phyloP scores from a whole-genome alignment of 306 rosid species.

The Purshia tridentata region DNA sequence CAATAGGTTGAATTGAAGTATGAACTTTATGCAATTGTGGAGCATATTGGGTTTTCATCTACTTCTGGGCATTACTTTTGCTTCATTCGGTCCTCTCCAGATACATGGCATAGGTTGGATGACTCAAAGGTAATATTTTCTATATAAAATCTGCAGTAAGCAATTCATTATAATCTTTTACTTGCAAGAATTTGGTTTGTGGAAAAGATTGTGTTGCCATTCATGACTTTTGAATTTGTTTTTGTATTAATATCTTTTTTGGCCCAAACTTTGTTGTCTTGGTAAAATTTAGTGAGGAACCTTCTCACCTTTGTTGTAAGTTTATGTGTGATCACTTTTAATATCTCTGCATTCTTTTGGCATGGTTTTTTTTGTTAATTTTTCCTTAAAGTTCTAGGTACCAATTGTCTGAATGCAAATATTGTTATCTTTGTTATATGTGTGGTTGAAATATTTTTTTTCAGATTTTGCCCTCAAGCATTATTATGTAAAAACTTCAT shows the following conservation, averaged over 20 bases:
- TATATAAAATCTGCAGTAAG: background rate
- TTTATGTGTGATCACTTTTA: background rate
- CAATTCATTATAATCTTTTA: background rate
- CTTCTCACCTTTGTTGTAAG: too few species aligned
- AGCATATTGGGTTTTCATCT: conserved; percentile 65
- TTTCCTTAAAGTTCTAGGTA: background rate
- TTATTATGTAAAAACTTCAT: too few species aligned
- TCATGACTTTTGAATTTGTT: background rate
- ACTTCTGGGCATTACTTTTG: conserved; percentile 82
- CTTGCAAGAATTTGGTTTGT: background rate
- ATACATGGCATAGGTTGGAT: conserved; percentile 75
- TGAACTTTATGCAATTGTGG: conserved; percentile 80
- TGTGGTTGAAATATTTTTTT: background rate
- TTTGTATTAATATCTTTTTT: background rate
- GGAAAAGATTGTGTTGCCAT: conserved; percentile 1
- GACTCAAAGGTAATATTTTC: conserved; percentile 62
- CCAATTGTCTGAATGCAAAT: background rate
- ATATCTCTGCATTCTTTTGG: background rate
- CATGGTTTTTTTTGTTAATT: background rate
- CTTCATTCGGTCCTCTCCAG: conserved; percentile 74
- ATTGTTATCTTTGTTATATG: background rate
- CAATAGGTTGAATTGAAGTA: conserved; percentile 61
- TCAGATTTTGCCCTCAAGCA: background rate
- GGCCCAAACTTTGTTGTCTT: background rate
- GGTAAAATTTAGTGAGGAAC: too few species aligned